These are phyloP conservation scores for Madurella mycetomatis DNA, from an alignment of 2,329 filamentous ascomycete genomes.

Conservation along the genomic window DNA sequence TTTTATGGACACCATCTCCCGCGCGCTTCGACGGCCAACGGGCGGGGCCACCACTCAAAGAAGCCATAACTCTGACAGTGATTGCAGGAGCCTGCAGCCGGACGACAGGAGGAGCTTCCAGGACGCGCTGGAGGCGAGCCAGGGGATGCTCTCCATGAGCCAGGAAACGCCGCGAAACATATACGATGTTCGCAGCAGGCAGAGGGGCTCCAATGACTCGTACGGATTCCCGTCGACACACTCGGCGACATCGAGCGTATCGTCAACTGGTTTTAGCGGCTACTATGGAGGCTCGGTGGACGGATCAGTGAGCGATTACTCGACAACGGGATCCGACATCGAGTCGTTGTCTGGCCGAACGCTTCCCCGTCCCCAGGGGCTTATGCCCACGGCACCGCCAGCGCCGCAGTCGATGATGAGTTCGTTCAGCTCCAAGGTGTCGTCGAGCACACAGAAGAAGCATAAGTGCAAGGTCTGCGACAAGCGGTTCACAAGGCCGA, in stretches of 20 bases:
- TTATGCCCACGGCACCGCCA: conserved; percentile 62
- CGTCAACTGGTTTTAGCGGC: conserved; percentile 70
- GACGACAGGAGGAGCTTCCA: conserved; percentile 50
- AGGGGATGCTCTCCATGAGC: conserved; percentile 93
- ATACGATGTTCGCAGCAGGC: conserved; percentile 63
- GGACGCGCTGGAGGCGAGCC: conserved; percentile 86
- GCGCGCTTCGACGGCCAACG: conserved; percentile 29
- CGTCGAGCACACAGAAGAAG: conserved; percentile 95
- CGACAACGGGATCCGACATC: conserved; percentile 81
- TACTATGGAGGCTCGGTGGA: conserved; percentile 85
- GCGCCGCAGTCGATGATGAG: conserved; percentile 98
- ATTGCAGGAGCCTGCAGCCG: conserved; percentile 29
- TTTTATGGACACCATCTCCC: conserved; percentile 34
- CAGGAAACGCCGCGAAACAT: conserved; percentile 91
- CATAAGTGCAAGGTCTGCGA: conserved; percentile 99
- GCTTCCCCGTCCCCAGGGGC: conserved; percentile 70
- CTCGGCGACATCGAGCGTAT: conserved; percentile 86
- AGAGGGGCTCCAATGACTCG: conserved; percentile 72
- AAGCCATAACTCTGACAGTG: conserved; percentile 60
- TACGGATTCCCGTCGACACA: conserved; percentile 87
- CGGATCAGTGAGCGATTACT: conserved; percentile 86
- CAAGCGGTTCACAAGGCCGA: conserved; percentile 92
- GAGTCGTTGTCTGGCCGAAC: conserved; percentile 77
- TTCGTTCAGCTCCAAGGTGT: conserved; percentile 95
- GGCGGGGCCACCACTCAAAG: conserved; percentile 48